Base-by-base conservation (phyloP, 495 filamentous ascomycete species). In the Aspergillus homomorphus region DNA sequence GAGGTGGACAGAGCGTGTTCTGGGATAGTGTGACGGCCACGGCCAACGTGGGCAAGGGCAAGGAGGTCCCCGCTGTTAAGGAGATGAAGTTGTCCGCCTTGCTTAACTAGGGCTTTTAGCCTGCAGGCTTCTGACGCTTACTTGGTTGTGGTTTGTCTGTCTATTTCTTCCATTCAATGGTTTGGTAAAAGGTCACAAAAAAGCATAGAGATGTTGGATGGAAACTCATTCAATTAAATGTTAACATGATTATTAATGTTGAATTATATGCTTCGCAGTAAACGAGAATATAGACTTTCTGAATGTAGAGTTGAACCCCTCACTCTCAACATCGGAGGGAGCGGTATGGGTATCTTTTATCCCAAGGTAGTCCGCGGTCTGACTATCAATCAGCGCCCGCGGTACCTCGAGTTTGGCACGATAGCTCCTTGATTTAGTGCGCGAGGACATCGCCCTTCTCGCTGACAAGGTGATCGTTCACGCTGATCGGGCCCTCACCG, bases 401-500 rank as follows among this genome's bases (percentile, higher is more conserved):
- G 6, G 12, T 5, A 2, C 6, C 10, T 38, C 15, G 33, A 38
- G 12, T 38, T 14, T 12, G 33, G 33, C 33, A 38, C 15, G 33
- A 38, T 2, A 38, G 33, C 48, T 30, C 23, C 28, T 28, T n/a
- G n/a, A n/a, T n/a, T n/a, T 51, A 51, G 24, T 65, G 53, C 60
- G 62, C 68, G 56, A 81, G 59, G 20, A 82, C 78, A 60, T 84
- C 77, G 18, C 90, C 91, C 62, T 85, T 80, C 66, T 84, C 86
- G 45, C 82, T 83, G 60, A 96, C 84, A 64, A 98, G 77, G 63
- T 87, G 86, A 55, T 93, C 87, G 30, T 91, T 77, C 16, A 89
- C 86, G 70, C 81, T 89, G 50, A 88, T 70, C 0, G 94, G 94
- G 0, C 94, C 95, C 70, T 94, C 91, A 0, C 94, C 94, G 23